A percentile compares a stretch with the other conserved stretches of the same genome.
Conservation (phyloP, 371 early-diverging fungal genomes). For the Apophysomyces sp. region DNA sequence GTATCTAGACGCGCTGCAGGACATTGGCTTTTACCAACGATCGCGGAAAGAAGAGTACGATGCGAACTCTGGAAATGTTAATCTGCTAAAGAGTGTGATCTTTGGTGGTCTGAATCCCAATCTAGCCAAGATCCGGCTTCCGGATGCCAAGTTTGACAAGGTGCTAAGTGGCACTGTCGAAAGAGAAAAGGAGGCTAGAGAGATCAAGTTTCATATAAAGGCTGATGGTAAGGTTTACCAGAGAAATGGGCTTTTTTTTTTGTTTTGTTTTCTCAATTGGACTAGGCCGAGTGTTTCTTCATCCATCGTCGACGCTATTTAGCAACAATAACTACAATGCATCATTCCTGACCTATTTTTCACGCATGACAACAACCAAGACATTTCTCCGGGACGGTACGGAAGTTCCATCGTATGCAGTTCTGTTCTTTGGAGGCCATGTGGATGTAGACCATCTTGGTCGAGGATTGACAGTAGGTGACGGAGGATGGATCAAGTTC, state of each 20-base stretch:
- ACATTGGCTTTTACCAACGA: constrained; percentile 59
- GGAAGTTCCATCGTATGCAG: constrained; percentile 58
- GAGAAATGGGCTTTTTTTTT: background rate
- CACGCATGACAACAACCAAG: constrained; percentile 68
- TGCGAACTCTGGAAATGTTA: constrained; percentile 45
- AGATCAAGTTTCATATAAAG: constrained; percentile 70
- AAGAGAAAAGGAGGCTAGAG: constrained; percentile 68
- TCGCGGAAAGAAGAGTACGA: constrained; percentile 33
- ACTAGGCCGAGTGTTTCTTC: constrained; percentile 73
- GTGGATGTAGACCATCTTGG: constrained; percentile 72
- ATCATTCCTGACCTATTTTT: constrained; percentile 71
- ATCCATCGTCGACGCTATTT: constrained; percentile 77
- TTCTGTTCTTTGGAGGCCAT: constrained; percentile 73
- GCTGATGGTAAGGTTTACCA: constrained; percentile 42
- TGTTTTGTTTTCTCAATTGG: background rate
- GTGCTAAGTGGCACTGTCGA: constrained; percentile 72
- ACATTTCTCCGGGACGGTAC: constrained; percentile 81
- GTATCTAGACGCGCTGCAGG: constrained; percentile 53
- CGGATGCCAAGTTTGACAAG: constrained; percentile 74
- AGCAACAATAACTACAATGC: constrained; percentile 55
- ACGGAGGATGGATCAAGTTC: constrained; percentile 62
- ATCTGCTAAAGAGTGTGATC: constrained; percentile 60
- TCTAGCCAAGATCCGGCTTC: constrained; percentile 66
- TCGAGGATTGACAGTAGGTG: constrained; percentile 56
- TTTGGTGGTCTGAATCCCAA: constrained; percentile 71